phyloP scores from a whole-genome alignment of 768 basidiomycete genomes.

The Serendipita vermifera region DNA sequence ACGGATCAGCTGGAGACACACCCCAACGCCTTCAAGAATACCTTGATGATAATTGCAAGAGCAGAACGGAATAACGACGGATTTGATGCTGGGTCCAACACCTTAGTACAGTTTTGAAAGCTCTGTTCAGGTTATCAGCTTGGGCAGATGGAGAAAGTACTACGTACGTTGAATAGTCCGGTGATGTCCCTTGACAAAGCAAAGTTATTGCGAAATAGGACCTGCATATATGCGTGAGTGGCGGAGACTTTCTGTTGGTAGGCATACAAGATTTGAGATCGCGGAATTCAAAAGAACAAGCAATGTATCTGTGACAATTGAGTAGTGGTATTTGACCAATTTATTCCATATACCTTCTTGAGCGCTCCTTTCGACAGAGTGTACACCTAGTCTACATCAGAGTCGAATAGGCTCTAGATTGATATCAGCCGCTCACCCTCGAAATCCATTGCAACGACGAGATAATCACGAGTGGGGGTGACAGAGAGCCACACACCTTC shows the following conservation, averaged over 20 bases:
- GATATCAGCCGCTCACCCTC: slow-evolving; percentile 29
- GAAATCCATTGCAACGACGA: slow-evolving; percentile 51
- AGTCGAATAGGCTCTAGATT: too few species aligned
- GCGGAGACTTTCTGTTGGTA: neutral
- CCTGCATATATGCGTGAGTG: slow-evolving; percentile 24
- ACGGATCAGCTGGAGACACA: neutral
- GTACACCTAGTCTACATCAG: slow-evolving; percentile 39
- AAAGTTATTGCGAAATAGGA: slow-evolving; percentile 54
- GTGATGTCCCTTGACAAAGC: slow-evolving; percentile 47
- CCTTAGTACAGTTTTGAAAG: slow-evolving; percentile 20
- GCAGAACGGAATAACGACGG: slow-evolving; percentile 46
- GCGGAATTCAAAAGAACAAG: slow-evolving; percentile 54
- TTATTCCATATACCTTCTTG: slow-evolving; percentile 31
- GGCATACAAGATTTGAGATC: slow-evolving; percentile 44
- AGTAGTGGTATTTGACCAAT: neutral
- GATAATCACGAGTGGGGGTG: slow-evolving; percentile 40
- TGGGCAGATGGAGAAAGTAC: slow-evolving; percentile 29
- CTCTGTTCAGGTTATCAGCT: slow-evolving; percentile 5
- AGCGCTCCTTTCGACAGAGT: slow-evolving; percentile 48
- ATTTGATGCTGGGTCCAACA: slow-evolving; percentile 46
- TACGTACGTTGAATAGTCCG: slow-evolving; percentile 35
- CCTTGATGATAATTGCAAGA: slow-evolving; percentile 52
- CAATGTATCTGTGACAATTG: slow-evolving; percentile 30
- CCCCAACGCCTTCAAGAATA: slow-evolving; percentile 11
- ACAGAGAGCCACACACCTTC: slow-evolving; percentile 45